These are phyloP conservation scores for Kalanchoe fedtschenkoi DNA, from an alignment of 164 flowering plant species.

Conservation along the genomic window DNA sequence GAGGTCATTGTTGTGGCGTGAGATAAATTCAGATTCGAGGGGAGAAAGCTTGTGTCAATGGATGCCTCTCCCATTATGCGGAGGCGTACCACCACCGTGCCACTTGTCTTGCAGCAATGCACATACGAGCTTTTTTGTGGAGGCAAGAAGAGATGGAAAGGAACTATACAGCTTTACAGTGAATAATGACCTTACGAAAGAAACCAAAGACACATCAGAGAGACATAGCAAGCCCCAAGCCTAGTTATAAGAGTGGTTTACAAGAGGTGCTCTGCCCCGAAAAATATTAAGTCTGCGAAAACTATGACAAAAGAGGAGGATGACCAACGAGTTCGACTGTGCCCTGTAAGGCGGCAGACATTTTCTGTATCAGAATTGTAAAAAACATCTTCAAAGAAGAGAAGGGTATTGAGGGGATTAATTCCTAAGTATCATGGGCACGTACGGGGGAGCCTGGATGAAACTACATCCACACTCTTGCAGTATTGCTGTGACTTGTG, in stretches of 20 bases:
- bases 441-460: not conserved
- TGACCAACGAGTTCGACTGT: conserved; percentile 28
- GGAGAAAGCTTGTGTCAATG: conserved; percentile 6
- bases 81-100: conserved; percentile 9
- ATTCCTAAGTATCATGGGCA: too few relatives aligned
- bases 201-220: conserved; percentile 8
- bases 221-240: not conserved
- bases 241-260: conserved; percentile 23
- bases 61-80: conserved; percentile 7
- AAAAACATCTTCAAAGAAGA: not conserved
- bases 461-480: not conserved
- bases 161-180: conserved; percentile 20
- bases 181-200: conserved; percentile 12
- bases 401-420: too few relatives aligned
- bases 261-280: conserved; percentile 33
- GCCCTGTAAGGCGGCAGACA: conserved; percentile 18
- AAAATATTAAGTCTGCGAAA: conserved; percentile 15
- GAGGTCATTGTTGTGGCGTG: not conserved
- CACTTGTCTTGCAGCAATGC: not conserved
- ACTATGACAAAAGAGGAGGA: conserved; percentile 19
- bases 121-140: conserved; percentile 6
- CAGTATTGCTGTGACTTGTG: not conserved
- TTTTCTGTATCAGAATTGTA: not conserved
- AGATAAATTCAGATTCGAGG: not conserved
- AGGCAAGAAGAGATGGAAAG: conserved; percentile 11